These are phyloP conservation scores for Coleophoma cylindrospora DNA, from an alignment of 2,329 filamentous ascomycete genomes.

Conservation along the genomic window DNA sequence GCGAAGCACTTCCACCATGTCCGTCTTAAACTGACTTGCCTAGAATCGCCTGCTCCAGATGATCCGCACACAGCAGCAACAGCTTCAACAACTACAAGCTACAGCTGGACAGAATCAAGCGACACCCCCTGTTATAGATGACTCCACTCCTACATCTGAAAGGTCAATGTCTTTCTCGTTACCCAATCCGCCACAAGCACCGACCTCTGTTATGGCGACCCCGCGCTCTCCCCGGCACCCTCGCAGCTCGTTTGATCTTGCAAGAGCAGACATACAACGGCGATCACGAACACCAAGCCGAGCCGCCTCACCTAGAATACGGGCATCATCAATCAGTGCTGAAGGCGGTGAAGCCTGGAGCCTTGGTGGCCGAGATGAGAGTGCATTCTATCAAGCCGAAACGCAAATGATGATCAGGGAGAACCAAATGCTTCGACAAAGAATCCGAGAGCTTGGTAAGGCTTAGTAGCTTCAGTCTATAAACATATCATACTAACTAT, in stretches of 20 bases:
- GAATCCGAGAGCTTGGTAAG: conserved; percentile 69
- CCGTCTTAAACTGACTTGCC: not conserved
- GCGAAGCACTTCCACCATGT: not conserved
- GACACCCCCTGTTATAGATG: conserved; percentile 32
- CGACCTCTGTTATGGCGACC: conserved; percentile 36
- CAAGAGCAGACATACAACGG: conserved; percentile 48
- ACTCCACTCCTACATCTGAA: conserved; percentile 38
- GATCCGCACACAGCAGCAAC: conserved; percentile 71
- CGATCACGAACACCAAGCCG: conserved; percentile 56
- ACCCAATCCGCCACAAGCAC: conserved; percentile 28
- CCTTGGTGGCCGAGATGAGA: conserved; percentile 66
- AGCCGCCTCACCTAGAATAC: conserved; percentile 47
- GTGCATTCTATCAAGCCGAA: conserved; percentile 76
- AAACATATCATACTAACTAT: not conserved
- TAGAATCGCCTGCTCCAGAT: conserved; percentile 72
- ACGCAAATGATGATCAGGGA: conserved; percentile 72
- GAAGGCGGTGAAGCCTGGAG: conserved; percentile 54
- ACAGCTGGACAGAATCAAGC: conserved; percentile 29
- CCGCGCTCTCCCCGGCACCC: conserved; percentile 46
- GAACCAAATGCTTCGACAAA: conserved; percentile 76
- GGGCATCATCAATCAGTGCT: conserved; percentile 52
- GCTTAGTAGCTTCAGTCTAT: no score
- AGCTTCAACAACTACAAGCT: conserved; percentile 57
- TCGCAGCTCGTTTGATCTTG: conserved; percentile 55
- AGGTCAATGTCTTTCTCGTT: conserved; percentile 37